Base-by-base conservation (phyloP, 768 basidiomycete species). In the Gloeophyllum trabeum region DNA sequence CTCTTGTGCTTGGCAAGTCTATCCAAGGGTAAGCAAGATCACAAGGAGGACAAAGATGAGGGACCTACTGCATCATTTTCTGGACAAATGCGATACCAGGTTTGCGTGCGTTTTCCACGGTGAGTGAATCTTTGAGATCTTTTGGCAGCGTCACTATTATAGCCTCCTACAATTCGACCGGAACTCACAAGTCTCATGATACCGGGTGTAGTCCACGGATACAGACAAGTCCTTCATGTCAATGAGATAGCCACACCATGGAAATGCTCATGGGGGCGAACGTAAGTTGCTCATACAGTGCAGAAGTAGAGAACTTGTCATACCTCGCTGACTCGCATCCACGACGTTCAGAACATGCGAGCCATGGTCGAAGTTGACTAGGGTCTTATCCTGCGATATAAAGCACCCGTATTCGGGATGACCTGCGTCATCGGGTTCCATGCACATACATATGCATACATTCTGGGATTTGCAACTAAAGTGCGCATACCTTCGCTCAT, bases 401-500 rank as follows among this genome's bases (percentile, higher is more conserved):
- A 76, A 86, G 47, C 92, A 97, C 0, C 96, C 96, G 53, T 97
- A 98, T 52, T 92, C 88, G 3, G 88, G 87, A 48, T 94, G 90
- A 1, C 93, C 90, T 81, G 43, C 5, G 16, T 10, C 23, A 24
- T 4, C 32, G 19, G 22, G 2, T 14, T 7, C 35, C 39, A 7
- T n/a, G 26, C 38, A 45, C 32, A 35, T 2, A 40, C 28, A 7
- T 16, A 30, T n/a, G n/a, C n/a, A n/a, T n/a, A n/a, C n/a, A n/a
- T n/a, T n/a, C n/a, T n/a, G n/a, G n/a, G n/a, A n/a, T n/a, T n/a
- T n/a, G n/a, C n/a, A n/a, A n/a, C n/a, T n/a, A n/a, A n/a, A n/a
- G n/a, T 26, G 21, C 42, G 23, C 24, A 7, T 39, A 78, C 87
- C 91, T 57, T 71, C 56, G 20, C 73, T 65, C 90, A 99, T 96